A percentile compares a stretch with the other conserved stretches of the same genome.
Evolutionary conservation across 768 basidiomycete species (phyloP).

Genomic region (Gloeopeniophorella convolvens): DNA sequence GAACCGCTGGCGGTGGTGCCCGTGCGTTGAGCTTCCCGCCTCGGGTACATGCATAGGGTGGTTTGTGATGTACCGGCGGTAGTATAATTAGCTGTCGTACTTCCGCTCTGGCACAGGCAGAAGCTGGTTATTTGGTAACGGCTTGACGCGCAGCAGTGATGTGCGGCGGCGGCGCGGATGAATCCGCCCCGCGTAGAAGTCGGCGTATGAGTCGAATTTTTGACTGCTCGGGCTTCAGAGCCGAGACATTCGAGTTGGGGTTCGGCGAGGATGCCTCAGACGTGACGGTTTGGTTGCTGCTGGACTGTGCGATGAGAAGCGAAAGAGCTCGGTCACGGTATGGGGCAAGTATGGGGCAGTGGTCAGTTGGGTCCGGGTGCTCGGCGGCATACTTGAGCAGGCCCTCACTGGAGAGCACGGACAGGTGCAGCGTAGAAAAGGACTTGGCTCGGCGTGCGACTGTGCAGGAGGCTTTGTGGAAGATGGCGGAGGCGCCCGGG

Average conservation of each 20-base stretch:
- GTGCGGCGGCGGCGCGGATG: conserved; percentile 14
- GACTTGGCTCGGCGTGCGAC: conserved; percentile 1
- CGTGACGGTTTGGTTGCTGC: conserved; percentile 12
- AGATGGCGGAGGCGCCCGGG: too few species aligned
- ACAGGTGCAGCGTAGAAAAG: conserved; percentile 12
- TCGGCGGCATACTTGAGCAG: conserved; percentile 15
- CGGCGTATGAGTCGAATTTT: conserved; percentile 15
- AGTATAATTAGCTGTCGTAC: conserved; percentile 15
- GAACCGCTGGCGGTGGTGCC: not conserved
- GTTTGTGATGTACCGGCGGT: too few species aligned
- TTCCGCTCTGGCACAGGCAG: conserved; percentile 12
- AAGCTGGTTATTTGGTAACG: conserved; percentile 9
- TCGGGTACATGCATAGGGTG: too few species aligned
- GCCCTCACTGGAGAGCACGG: conserved; percentile 10
- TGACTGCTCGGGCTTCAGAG: not conserved
- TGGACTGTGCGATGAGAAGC: conserved; percentile 8
- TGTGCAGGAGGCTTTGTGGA: not conserved
- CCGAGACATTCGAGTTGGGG: not conserved
- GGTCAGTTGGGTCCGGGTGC: conserved; percentile 11
- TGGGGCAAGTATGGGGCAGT: too few species aligned
- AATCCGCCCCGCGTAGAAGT: conserved; percentile 16
- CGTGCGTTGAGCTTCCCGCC: too few species aligned
- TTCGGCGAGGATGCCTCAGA: too few species aligned
- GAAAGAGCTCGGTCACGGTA: not conserved
- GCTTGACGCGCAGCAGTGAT: conserved; percentile 4